A percentile compares a stretch with the other conserved stretches of the same genome.
phyloP scores from a whole-genome alignment of 2,329 filamentous ascomycete genomes.

The Fusarium devonianum region DNA sequence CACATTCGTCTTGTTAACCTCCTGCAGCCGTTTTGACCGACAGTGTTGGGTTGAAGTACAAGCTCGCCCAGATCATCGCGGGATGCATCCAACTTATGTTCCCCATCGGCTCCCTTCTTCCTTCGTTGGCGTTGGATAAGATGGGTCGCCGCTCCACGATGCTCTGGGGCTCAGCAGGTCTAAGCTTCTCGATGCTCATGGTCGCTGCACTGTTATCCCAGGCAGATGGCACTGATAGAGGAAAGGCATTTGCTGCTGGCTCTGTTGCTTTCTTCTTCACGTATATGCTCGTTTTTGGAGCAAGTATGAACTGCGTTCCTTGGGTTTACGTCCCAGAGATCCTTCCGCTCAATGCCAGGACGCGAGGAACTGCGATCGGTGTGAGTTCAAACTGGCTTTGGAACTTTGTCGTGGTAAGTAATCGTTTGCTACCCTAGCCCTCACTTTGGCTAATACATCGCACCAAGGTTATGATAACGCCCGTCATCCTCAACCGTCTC shows the following conservation, averaged over 20 bases:
- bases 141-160: constrained; percentile 51
- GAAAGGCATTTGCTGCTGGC: constrained; percentile 19
- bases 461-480: constrained; percentile 58
- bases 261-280: constrained; percentile 31
- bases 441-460: constrained; percentile 24
- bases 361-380: constrained; percentile 34
- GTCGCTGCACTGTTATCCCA: constrained; percentile 28
- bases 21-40: constrained; percentile 13
- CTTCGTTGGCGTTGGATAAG: constrained; percentile 46
- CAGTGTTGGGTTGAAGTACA: constrained; percentile 21
- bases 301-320: constrained; percentile 34
- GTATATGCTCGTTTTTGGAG: constrained; percentile 34
- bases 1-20: neutral
- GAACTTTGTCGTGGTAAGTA: constrained; percentile 17
- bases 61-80: constrained; percentile 45
- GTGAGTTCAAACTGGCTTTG: constrained; percentile 24
- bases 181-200: constrained; percentile 22
- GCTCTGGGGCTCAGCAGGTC: constrained; percentile 48
- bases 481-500: constrained; percentile 55
- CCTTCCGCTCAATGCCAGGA: constrained; percentile 27
- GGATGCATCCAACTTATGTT: constrained; percentile 50
- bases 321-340: constrained; percentile 38
- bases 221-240: constrained; percentile 3
- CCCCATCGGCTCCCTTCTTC: constrained; percentile 47
- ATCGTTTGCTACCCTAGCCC: neutral